A percentile compares a stretch with the other conserved stretches of the same genome.
Evolutionary conservation across 768 basidiomycete species (phyloP).

Genomic region (Lactarius deliciosus): DNA sequence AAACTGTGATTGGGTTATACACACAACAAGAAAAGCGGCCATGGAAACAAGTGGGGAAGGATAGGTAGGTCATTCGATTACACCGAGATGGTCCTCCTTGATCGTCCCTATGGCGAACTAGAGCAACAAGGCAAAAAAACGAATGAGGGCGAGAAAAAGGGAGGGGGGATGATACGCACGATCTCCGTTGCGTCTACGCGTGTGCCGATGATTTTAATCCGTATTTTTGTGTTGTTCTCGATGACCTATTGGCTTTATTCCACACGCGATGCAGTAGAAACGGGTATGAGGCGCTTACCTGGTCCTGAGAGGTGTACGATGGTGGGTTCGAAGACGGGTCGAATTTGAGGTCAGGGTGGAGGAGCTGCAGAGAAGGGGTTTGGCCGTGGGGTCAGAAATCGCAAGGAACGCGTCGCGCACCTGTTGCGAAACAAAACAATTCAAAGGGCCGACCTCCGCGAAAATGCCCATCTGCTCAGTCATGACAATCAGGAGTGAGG

Average conservation of each 20-base stretch:
- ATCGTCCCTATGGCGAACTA: constrained; percentile 98
- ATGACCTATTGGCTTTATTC: constrained; percentile 58
- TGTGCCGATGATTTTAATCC: constrained; percentile 97
- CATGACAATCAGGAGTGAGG: neutral
- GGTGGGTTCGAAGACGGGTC: constrained; percentile 98
- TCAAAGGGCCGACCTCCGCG: constrained; percentile 91
- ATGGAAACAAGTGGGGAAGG: neutral
- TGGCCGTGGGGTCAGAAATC: neutral
- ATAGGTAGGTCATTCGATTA: constrained; percentile 58
- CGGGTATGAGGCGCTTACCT: constrained; percentile 45
- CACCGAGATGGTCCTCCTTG: constrained; percentile 96
- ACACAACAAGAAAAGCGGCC: constrained; percentile 5
- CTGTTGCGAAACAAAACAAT: constrained; percentile 95
- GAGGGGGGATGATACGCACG: constrained; percentile 47
- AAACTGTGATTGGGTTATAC: neutral
- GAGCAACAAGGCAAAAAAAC: neutral
- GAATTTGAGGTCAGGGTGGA: constrained; percentile 91
- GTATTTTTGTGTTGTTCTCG: constrained; percentile 87
- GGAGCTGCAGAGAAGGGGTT: constrained; percentile 53
- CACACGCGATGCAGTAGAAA: neutral
- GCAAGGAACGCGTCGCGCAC: constrained; percentile 45
- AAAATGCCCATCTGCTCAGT: constrained; percentile 91
- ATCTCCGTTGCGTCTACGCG: constrained; percentile 98
- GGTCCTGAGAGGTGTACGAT: constrained; percentile 88
- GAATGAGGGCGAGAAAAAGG: neutral